Evolutionary conservation across 139 green algal species (phyloP), one percentile per base, ranked within the genome.

Genomic region (Chlamydomonas sp.): DNA sequence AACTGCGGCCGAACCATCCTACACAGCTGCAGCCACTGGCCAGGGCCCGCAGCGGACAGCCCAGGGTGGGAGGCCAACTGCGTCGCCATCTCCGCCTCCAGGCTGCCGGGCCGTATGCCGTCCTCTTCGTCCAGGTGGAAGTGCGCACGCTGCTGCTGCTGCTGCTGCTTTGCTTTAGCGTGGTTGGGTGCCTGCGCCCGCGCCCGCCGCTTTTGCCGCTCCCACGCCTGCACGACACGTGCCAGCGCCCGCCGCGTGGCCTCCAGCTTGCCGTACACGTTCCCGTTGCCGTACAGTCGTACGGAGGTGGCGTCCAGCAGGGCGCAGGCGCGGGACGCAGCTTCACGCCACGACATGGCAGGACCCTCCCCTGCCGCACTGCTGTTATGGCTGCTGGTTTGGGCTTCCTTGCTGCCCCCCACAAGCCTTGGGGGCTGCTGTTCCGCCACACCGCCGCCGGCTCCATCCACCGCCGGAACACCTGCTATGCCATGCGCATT

Each of bases 1-100:
- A 78, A 69, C 59, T 62, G 80, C 80, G 80, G 80, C 59, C 8
- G 17, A 20, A 69, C 10, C 57, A 60, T 15, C 18, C 68, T 59
- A 59, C 80, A 86, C 18, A 86, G 67, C 80, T 86, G 80, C 69
- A 69, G 80, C 80, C 80, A 86, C 80, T 86, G 80, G 3, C 20
- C 20, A 1, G 57, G 57, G 7, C 68, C 68, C n/a, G 68, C 80
- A 68, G 60, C 68, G 58, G 12, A 68, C 68, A 72, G 69, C 15
- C 68, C 80, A 1, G 17, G 57, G 20, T 79, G 16, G 17, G 10
- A 9, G 20, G 4, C 5, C 80, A 86, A 18, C 20, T 86, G 57
- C 59, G 18, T 2, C 67, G 77, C 68, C 67, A 86, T 8, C 68
- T 10, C 12, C 16, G 59, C 57, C 68, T 7, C 80, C 67, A 86